Evolutionary conservation across 805 yeast species (phyloP), one percentile per base, ranked within the genome.

Genomic region (Cyberlindnera maclurae): DNA sequence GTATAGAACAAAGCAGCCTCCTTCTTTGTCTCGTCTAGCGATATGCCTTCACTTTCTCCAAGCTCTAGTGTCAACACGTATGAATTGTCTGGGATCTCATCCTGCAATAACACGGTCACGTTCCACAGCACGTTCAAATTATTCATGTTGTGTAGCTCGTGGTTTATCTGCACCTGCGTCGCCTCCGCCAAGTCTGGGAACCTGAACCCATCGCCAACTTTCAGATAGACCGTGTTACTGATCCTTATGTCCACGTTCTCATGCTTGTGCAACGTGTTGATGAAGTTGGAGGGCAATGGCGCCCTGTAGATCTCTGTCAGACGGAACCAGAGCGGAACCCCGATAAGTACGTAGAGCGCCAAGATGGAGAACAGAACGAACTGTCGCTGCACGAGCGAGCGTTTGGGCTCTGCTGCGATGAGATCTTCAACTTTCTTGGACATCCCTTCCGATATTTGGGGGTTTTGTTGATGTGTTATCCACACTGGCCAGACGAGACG

Each of bases 121-220:
- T 60, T 50, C 68, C 70, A 64, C 16, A 58, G 56, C 2, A 65
- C 58, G 6, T 39, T 40, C 20, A 50, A 39, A 24, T 58, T 57
- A 12, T 50, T 46, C 26, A 43, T 15, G n/a, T 35, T 34, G n/a
- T 57, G 50, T 31, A 77, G 41, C 33, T 71, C 59, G 12, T 63
- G 59, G 42, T 70, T 64, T 2, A 74, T 50, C 47, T 75, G 74
- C 11, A 65, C 50, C 42, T 72, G 71, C 2, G 71, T 53, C 1
- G 82, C 87, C 31, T 66, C 66, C 2, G 70, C 72, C 15, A 87
- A 52, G 55, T 87, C 95, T 0, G 90, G 89, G 47, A 79, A 78
- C 13, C 61, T 57, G 45, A 77, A 67, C 1, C 72, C 73, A 10
- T 67, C 67, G 2, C 54, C 53, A 3, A 58, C 49, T n/a, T 59